A percentile compares a stretch with the other conserved stretches of the same genome.
phyloP scores from a whole-genome alignment of 1,284 basidiomycete genomes.

The Golubevia sp. region DNA sequence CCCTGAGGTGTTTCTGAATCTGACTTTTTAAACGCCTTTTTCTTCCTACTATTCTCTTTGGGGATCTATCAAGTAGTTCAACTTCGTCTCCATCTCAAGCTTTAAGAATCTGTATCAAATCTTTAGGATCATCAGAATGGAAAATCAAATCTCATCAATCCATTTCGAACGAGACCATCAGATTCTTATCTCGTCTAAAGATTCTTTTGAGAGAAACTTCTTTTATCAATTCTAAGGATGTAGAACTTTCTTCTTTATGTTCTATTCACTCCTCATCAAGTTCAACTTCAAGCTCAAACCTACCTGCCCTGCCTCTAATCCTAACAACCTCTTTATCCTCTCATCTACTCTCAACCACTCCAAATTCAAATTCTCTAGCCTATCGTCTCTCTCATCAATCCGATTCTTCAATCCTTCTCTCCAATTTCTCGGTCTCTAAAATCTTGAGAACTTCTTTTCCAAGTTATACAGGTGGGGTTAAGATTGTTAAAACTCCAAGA shows the following conservation, averaged over 20 bases:
- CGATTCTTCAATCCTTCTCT: constrained; percentile 35
- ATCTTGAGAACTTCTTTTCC: constrained; percentile 26
- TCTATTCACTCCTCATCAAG: constrained; percentile 20
- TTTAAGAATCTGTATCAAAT: constrained; percentile 34
- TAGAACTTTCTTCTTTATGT: constrained; percentile 1
- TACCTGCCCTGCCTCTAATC: constrained; percentile 24
- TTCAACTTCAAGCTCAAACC: background rate
- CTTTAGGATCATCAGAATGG: constrained; percentile 39
- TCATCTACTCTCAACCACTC: constrained; percentile 7
- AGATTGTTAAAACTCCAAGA: constrained; percentile 36
- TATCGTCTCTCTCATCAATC: constrained; percentile 30
- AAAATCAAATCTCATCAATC: constrained; percentile 11
- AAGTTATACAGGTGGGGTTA: constrained; percentile 40
- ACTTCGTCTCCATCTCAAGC: constrained; percentile 19
- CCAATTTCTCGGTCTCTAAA: constrained; percentile 32
- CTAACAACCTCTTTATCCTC: constrained; percentile 30
- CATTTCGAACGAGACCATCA: constrained; percentile 13
- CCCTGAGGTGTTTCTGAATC: too few species aligned
- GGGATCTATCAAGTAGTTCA: too few species aligned
- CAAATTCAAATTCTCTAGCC: background rate
- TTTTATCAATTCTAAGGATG: too few species aligned
- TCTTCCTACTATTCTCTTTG: too few species aligned
- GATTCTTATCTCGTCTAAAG: constrained; percentile 40
- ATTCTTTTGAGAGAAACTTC: constrained; percentile 10
- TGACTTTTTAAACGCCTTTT: too few species aligned